Evolutionary conservation across 208 protist genomes (phyloP), one percentile per base, ranked within the genome.

Genomic region (Leishmania mexicana): DNA sequence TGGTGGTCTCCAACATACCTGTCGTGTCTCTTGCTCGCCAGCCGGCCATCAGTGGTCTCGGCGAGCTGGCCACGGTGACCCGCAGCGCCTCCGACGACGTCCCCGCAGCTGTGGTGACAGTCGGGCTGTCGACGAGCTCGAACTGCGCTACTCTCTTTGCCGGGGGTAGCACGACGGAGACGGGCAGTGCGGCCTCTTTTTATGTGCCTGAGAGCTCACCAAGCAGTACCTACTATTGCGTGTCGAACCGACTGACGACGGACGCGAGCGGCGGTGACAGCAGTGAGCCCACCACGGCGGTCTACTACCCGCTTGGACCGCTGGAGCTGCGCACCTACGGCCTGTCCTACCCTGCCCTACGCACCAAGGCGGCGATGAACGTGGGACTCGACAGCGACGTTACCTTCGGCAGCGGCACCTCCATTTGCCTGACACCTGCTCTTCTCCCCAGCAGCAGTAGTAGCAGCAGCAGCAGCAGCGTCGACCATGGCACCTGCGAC

Each of bases 331-430:
- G 79, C 58, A 78, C 76, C 53, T 95, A 95, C 83, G 78, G 67
- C 40, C 54, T 95, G n/a, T 84, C 67, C n/a, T 92, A 93, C 68
- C 81, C 79, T 1, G 64, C 89, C 8, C 76, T 95, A 15, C 89
- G 86, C 81, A 85, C 80, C 5, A 49, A 86, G 0, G 85, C 81
- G 24, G 19, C 72, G 51, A 75, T 83, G 60, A 47, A 78, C 2
- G 86, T 95, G 47, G 53, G 4, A 7, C 84, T 95, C 3, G 92
- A 95, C 79, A 49, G 54, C n/a, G 75, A 35, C 6, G 86, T 93
- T 28, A 54, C 28, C n/a, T 90, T 93, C 70, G 64, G 79, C 11
- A 73, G 51, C n/a, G 79, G 77, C 24, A 86, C 87, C 13, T 76
- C 67, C 47, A 91, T 94, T 85, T 81, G 71, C 13, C 75, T 91